Conservation (phyloP, 2,329 filamentous ascomycete species). For the Trichoderma citrinoviride region DNA sequence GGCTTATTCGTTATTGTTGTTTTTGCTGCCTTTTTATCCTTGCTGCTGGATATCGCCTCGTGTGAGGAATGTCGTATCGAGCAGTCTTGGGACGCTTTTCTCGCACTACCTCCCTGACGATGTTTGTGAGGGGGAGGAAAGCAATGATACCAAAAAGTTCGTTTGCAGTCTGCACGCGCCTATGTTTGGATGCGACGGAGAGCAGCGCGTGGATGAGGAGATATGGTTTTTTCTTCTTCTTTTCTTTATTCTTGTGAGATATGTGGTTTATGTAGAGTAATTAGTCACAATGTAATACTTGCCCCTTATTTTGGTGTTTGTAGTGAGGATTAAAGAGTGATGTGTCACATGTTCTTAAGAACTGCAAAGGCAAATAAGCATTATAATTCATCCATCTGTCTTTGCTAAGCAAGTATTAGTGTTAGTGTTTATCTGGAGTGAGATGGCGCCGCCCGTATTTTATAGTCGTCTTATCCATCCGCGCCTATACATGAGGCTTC, state of each 20-base stretch:
- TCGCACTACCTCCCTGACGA: neutral
- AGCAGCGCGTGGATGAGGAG: neutral
- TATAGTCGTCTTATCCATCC: neutral
- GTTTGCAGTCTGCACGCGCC: neutral
- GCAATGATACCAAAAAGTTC: conserved; percentile 13
- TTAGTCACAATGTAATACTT: conserved; percentile 2
- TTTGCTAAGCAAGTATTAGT: neutral
- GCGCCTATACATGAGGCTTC: neutral
- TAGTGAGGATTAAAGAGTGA: too few species aligned
- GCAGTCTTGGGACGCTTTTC: neutral
- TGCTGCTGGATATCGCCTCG: conserved; percentile 3
- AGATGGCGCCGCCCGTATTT: neutral
- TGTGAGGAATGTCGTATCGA: neutral
- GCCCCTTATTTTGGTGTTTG: neutral
- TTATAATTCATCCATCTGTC: too few species aligned
- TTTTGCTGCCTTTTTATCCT: conserved; percentile 2
- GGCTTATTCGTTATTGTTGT: neutral
- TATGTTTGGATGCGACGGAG: conserved; percentile 6
- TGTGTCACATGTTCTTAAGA: too few species aligned
- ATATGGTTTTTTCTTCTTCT: neutral
- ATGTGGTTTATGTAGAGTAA: conserved; percentile 8
- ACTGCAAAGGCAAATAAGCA: too few species aligned
- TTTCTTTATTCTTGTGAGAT: neutral
- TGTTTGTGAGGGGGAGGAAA: neutral
- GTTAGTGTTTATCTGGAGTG: neutral